Conservation (phyloP, 1,284 basidiomycete species). For the Sporisorium scitamineum region DNA sequence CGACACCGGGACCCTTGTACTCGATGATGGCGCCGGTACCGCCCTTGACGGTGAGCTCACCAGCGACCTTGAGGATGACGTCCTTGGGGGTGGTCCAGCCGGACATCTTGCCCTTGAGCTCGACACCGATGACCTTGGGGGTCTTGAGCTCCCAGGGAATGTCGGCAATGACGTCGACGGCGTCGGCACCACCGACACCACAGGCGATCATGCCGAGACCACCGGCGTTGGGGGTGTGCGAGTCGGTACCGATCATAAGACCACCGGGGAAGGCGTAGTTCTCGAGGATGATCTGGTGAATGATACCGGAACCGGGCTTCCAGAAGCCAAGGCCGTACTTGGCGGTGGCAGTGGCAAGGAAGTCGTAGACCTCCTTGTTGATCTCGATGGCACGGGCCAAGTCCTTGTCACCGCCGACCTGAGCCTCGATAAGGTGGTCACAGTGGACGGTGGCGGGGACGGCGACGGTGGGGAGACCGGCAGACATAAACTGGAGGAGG, state of each 20-base stretch:
- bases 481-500: constrained; percentile 98
- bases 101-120: constrained; percentile 91
- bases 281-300: constrained; percentile 80
- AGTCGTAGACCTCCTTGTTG: constrained; percentile 99
- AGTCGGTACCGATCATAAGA: constrained; percentile 99
- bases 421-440: constrained; percentile 98
- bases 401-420: constrained; percentile 92
- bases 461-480: constrained; percentile 84
- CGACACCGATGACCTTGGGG: constrained; percentile 98
- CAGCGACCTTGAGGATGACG: constrained; percentile 68
- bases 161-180: constrained; percentile 97
- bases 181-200: constrained; percentile 99
- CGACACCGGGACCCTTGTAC: constrained; percentile 78
- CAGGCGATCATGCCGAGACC: constrained; percentile 99
- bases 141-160: constrained; percentile 99
- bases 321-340: constrained; percentile 99
- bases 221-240: constrained; percentile 98
- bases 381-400: constrained; percentile 89
- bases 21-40: constrained; percentile 69
- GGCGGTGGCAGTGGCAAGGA: constrained; percentile 95
- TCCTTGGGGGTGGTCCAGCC: constrained; percentile 97
- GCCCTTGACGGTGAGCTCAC: constrained; percentile 69
- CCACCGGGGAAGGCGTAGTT: constrained; percentile 99
- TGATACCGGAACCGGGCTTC: constrained; percentile 95
- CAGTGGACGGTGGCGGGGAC: constrained; percentile 94